Evolutionary conservation across 371 early-diverging fungal species (phyloP).

Genomic region (Saksenaea oblongispora): DNA sequence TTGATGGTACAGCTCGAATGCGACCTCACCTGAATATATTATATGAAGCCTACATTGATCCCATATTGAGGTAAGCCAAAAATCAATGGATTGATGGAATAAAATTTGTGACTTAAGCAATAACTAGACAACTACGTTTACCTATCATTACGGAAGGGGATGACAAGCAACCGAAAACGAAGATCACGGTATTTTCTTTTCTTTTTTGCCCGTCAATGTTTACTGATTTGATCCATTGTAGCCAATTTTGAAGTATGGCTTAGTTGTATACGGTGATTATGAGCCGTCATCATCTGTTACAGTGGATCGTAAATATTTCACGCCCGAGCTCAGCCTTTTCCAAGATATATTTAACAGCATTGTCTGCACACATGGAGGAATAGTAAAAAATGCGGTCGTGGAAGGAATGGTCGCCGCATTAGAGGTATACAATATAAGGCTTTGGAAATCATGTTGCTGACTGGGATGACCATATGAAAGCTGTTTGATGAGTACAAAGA

Average conservation of each 20-base stretch:
- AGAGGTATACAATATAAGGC: slow-evolving; percentile 41
- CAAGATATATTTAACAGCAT: slow-evolving; percentile 55
- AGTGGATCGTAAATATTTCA: slow-evolving; percentile 59
- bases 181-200: slow-evolving; percentile 48
- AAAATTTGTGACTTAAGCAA: background rate
- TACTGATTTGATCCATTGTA: slow-evolving; percentile 17
- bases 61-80: slow-evolving; percentile 51
- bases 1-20: slow-evolving; percentile 65
- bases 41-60: slow-evolving; percentile 59
- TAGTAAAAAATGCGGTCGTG: slow-evolving; percentile 60
- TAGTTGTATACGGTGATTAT: slow-evolving; percentile 70
- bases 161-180: slow-evolving; percentile 54
- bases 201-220: background rate
- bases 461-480: slow-evolving; percentile 19
- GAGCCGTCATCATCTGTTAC: slow-evolving; percentile 56
- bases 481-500: slow-evolving; percentile 60
- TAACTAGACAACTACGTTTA: slow-evolving; percentile 52
- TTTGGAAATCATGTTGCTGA: background rate
- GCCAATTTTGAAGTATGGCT: slow-evolving; percentile 64
- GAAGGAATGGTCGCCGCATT: slow-evolving; percentile 69
- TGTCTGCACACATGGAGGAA: slow-evolving; percentile 58
- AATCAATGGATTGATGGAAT: background rate
- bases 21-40: slow-evolving; percentile 48
- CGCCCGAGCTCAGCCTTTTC: slow-evolving; percentile 52
- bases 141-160: slow-evolving; percentile 56